Base-by-base conservation (phyloP, 2,329 filamentous ascomycete species). In the Emmonsiellopsis sp. region DNA sequence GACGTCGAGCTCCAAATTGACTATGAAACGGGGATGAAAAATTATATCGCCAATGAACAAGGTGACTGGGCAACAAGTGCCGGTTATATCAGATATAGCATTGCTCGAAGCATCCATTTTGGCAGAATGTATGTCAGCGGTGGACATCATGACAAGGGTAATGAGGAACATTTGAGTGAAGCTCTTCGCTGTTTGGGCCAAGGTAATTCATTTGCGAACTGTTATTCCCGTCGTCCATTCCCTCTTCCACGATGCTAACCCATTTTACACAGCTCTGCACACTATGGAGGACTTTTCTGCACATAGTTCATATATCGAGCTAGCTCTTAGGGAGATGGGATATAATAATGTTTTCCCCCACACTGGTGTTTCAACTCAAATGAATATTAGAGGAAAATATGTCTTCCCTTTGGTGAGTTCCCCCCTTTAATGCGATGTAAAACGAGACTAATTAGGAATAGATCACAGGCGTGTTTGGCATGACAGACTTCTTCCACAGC, bases 41-140 rank as follows among this genome's bases (percentile, higher is more conserved):
- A 97, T 68, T 98, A 98, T 70, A 97, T 98, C 61, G 84, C 92
- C 56, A 97, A 96, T 64, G 92, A 97, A 68, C 76, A 73, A 11
- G 89, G 90, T 4, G 80, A 82, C 41, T 96, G 91, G 87, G 89
- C 91, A 1, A 98, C 93, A 16, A 95, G 90, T 58, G 76, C 87
- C 7, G 91, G 87, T 40, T 96, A 92, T 64, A 78, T 95, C 55
- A 83, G 84, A 61, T 88, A 82, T 70, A 90, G 86, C 62, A 69
- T 93, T 57, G 78, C 78, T 11, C 81, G 87, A 55, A 82, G 84
- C 66, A 87, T 92, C 57, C 87, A 92, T 70, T 90, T 81, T 61
- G 88, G 87, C 11, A 79, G 88, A 37, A 71, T 87, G 31, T 92
- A 91, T 65, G 87, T 83, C 30, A 82, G 77, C 61, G 85, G 86